These are phyloP conservation scores for Dalbergia cochinchinensis DNA, from an alignment of 306 rosid genomes.

Conservation along the genomic window DNA sequence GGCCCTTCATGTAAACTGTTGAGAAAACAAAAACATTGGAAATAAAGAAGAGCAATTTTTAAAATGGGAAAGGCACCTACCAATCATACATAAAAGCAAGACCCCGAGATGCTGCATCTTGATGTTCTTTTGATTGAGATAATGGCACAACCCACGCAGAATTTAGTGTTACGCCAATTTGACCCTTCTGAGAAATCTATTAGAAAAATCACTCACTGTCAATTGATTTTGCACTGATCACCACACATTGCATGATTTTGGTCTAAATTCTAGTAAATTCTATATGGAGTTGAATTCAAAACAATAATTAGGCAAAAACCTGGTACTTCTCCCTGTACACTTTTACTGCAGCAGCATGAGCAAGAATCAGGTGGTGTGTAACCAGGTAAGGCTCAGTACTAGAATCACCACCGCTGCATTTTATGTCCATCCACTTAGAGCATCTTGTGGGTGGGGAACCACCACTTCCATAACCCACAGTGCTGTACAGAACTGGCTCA, in stretches of 20 bases:
- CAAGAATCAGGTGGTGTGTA: constrained; percentile 61
- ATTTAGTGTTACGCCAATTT: constrained; percentile 65
- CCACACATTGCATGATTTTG: constrained; percentile 18
- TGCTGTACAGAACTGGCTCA: constrained; percentile 60
- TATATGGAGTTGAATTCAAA: background rate
- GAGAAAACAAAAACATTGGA: constrained; percentile 3
- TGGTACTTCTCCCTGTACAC: constrained; percentile 58
- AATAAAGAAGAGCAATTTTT: constrained; percentile 14
- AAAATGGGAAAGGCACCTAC: constrained; percentile 43
- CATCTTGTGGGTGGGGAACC: constrained; percentile 63
- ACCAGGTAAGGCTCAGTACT: constrained; percentile 63
- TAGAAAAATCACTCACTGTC: constrained; percentile 4
- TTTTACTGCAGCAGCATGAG: constrained; percentile 73
- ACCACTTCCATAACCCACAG: constrained; percentile 56
- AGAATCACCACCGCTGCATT: constrained; percentile 64
- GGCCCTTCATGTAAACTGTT: background rate
- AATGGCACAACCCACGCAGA: constrained; percentile 62
- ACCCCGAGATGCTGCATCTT: constrained; percentile 53
- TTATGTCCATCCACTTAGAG: constrained; percentile 45
- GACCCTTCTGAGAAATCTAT: constrained; percentile 66
- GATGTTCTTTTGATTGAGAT: constrained; percentile 53
- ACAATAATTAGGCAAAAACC: constrained; percentile 42
- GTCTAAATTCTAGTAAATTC: constrained; percentile 19
- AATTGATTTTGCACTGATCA: background rate
- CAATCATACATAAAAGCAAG: constrained; percentile 64